Conservation (phyloP, 1,284 basidiomycete species). For the Austroboletus rostrupii region DNA sequence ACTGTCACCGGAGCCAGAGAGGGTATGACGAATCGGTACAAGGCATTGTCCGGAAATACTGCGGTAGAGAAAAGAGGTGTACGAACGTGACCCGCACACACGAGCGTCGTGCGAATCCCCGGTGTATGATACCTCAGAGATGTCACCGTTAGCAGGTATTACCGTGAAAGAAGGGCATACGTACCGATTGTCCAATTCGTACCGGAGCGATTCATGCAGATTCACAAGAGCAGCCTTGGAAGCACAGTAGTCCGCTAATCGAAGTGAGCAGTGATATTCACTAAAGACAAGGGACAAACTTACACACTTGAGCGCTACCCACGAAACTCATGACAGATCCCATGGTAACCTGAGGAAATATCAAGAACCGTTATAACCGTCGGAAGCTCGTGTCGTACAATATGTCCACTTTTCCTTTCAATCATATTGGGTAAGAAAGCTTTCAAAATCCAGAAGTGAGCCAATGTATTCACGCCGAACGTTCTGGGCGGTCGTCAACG, state of each 20-base stretch:
- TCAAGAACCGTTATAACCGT: background rate
- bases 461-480: constrained; percentile 83
- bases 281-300: constrained; percentile 26
- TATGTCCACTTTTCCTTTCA: constrained; percentile 72
- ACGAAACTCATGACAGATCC: constrained; percentile 77
- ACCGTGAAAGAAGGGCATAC: constrained; percentile 8
- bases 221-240: constrained; percentile 82
- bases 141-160: constrained; percentile 6
- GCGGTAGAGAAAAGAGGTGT: constrained; percentile 73
- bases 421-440: constrained; percentile 93
- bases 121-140: constrained; percentile 63
- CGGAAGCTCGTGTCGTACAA: constrained; percentile 50
- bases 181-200: constrained; percentile 76
- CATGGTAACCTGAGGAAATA: constrained; percentile 60
- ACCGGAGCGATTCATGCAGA: constrained; percentile 76
- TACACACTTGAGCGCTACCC: constrained; percentile 79
- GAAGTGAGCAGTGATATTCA: constrained; percentile 5
- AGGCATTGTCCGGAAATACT: constrained; percentile 44
- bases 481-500: constrained; percentile 50
- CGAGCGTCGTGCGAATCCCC: constrained; percentile 74
- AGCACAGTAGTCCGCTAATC: constrained; percentile 79
- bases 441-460: constrained; percentile 89
- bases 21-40: constrained; percentile 73
- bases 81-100: constrained; percentile 71
- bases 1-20: constrained; percentile 68